These are phyloP conservation scores for Coemansia sp. DNA, from an alignment of 192 early-diverging fungal species.

Conservation along the genomic window DNA sequence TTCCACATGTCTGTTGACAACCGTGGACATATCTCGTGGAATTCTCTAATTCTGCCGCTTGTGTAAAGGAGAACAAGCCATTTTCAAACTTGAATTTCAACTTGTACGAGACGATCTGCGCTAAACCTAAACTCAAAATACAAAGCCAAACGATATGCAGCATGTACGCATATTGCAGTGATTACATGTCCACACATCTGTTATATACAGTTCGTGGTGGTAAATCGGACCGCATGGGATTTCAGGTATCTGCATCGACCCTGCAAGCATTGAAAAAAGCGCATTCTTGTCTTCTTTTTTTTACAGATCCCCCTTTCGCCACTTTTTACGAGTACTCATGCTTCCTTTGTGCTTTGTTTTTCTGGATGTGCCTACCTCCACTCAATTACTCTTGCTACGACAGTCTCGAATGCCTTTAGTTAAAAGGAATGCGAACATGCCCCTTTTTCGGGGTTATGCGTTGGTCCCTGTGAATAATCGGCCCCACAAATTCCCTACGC, in stretches of 20 bases:
- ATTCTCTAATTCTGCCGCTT: neutral
- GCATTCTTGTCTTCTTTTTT: neutral
- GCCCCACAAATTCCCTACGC: neutral
- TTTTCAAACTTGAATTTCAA: neutral
- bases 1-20: neutral
- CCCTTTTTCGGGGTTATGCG: neutral
- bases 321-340: neutral
- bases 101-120: neutral
- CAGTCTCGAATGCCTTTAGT: neutral
- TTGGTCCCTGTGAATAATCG: neutral
- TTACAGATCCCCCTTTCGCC: neutral
- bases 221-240: neutral
- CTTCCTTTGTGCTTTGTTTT: neutral
- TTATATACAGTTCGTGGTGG: neutral
- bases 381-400: too few species aligned
- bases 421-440: neutral
- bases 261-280: neutral
- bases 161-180: neutral
- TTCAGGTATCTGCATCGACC: neutral
- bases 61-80: neutral
- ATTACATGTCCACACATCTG: neutral
- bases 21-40: neutral
- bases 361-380: neutral
- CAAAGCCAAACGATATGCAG: neutral
- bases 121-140: neutral